Base-by-base conservation (phyloP, 208 protist species). In the Leishmania major region DNA sequence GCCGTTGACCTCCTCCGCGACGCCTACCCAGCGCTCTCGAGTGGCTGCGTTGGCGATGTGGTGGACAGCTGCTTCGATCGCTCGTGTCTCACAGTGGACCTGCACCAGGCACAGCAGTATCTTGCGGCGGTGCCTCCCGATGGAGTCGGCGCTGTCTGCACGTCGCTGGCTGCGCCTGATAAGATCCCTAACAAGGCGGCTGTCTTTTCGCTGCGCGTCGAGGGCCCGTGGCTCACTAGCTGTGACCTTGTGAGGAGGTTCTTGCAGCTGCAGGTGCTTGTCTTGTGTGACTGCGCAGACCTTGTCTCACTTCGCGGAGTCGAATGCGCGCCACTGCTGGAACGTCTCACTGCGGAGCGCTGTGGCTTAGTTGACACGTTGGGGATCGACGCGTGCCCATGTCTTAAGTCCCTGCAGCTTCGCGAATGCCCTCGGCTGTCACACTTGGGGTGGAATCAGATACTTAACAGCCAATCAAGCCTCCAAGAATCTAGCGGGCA, bases 11-110 rank as follows among this genome's bases (percentile, higher is more conserved):
- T 69, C 35, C 31, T 69, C 15, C 2, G 62, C 31, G 62, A 35
- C 15, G 31, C 62, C 17, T 69, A 43, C 15, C 62, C 62, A 43
- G 62, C 31, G 35, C 35, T 40, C 62, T 69, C 62, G 62, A 69
- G 62, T 40, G 62, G 25, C 31, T 37, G 62, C 62, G 17, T 69
- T 13, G 62, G 35, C 22, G 62, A 43, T 40, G 31, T 40, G 15
- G 62, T 43, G 62, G 62, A 43, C 62, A 69, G n/a, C 35, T 69
- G 28, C 35, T 25, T 69, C 62, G 62, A 69, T 69, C 62, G 62
- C 31, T 69, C 62, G 28, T 69, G 31, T 69, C 62, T 43, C 62
- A 69, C 17, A 40, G 62, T 69, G 4, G 3, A 43, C 62, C 35
- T 69, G 31, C 31, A 69, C 11, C 5, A 69, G 25, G 62, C 62